Conservation (phyloP, 495 filamentous ascomycete genomes). For the Tuber melanosporum region DNA sequence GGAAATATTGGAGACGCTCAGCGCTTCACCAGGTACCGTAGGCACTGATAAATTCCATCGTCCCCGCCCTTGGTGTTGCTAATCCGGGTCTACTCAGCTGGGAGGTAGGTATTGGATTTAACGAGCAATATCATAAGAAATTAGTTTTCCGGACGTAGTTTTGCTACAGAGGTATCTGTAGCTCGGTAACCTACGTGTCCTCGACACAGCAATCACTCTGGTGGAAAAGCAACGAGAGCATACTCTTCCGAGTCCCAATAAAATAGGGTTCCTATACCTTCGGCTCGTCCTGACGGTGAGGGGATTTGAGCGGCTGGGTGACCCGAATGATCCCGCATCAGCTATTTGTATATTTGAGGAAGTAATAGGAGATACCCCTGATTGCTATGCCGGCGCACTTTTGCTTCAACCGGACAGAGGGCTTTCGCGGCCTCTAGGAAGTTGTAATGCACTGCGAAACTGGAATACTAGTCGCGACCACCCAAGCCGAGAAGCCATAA, state of each 20-base stretch:
- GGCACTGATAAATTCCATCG: background rate
- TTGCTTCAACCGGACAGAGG: background rate
- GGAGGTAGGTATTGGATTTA: background rate
- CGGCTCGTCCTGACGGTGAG: background rate
- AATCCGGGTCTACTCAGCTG: background rate
- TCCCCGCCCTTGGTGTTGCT: background rate
- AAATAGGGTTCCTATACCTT: background rate
- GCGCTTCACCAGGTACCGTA: background rate
- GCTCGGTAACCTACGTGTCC: background rate
- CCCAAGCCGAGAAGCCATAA: background rate
- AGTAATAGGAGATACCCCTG: background rate
- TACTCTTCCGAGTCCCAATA: background rate
- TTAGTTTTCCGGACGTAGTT: background rate
- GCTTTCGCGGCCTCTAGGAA: background rate
- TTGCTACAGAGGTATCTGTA: background rate
- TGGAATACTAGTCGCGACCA: background rate
- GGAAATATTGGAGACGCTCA: background rate
- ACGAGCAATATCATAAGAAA: background rate
- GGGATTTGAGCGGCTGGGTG: background rate
- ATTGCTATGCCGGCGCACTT: background rate
- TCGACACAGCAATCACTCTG: background rate
- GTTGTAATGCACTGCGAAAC: background rate
- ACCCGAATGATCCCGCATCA: background rate
- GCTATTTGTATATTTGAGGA: background rate
- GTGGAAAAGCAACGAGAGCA: background rate